Evolutionary conservation across 2,329 filamentous ascomycete genomes (phyloP).

Genomic region (Myriosclerotinia duriaeana): DNA sequence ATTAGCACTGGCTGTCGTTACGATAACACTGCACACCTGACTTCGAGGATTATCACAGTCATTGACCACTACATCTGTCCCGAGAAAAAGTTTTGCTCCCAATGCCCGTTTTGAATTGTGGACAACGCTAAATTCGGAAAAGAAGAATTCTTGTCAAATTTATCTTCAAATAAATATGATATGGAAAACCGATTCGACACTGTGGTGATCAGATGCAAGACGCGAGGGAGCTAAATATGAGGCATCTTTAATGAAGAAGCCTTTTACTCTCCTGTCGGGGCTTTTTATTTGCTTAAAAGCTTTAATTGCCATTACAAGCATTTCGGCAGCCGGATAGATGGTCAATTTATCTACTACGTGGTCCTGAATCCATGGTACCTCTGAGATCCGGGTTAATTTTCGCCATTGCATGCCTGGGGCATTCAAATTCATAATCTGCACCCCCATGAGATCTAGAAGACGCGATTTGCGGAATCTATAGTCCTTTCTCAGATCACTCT

Average conservation of each 20-base stretch:
- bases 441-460: constrained; percentile 43
- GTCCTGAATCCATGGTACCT: constrained; percentile 36
- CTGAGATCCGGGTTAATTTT: constrained; percentile 32
- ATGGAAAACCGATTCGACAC: not conserved
- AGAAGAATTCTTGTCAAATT: not conserved
- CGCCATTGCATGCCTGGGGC: constrained; percentile 36
- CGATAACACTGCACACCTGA: not conserved
- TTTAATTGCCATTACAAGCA: constrained; percentile 41
- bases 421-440: constrained; percentile 27
- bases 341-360: constrained; percentile 22
- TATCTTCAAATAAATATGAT: not conserved
- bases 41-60: not conserved
- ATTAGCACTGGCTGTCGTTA: constrained; percentile 1
- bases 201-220: not conserved
- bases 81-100: not conserved
- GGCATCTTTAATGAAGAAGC: not conserved
- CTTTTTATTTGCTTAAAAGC: constrained; percentile 25
- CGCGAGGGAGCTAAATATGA: not conserved
- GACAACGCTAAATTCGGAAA: not conserved
- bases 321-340: constrained; percentile 39
- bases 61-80: not conserved
- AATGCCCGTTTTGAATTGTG: not conserved
- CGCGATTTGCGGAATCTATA: constrained; percentile 48
- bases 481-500: constrained; percentile 48
- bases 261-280: not conserved